Evolutionary conservation across 139 green algal genomes (phyloP).

Genomic region (Mesotaenium endlicherianum): DNA sequence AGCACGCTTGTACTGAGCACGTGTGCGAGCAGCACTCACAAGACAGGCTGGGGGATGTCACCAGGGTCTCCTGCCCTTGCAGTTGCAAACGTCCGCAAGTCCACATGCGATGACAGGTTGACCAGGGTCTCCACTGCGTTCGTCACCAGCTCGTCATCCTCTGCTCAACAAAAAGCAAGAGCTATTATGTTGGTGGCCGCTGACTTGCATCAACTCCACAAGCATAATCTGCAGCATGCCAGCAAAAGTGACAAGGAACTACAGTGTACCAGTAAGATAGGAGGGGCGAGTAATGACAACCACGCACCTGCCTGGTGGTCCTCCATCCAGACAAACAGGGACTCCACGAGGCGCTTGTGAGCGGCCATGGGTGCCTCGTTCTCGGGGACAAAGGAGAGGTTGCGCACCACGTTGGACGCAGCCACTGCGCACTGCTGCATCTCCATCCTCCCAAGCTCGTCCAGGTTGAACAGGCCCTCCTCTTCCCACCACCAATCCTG

Average conservation of each 20-base stretch:
- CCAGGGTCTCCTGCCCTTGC: too few species aligned
- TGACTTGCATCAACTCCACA: too few species aligned
- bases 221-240: too few species aligned
- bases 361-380: slow-evolving; percentile 14
- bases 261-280: not conserved
- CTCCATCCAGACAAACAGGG: slow-evolving; percentile 2
- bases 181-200: too few species aligned
- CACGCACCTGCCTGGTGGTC: not conserved
- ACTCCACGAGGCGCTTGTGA: not conserved
- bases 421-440: slow-evolving; percentile 13
- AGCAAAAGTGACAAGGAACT: too few species aligned
- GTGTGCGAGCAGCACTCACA: too few species aligned
- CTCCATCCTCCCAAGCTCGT: slow-evolving; percentile 18
- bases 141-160: slow-evolving; percentile 44
- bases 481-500: slow-evolving; percentile 47
- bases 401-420: slow-evolving; percentile 31
- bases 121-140: slow-evolving; percentile 37
- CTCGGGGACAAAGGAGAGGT: slow-evolving; percentile 40
- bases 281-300: not conserved
- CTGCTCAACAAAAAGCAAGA: not conserved
- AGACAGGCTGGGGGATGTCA: too few species aligned
- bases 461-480: slow-evolving; percentile 43
- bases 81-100: too few species aligned
- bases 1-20: too few species aligned
- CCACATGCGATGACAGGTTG: slow-evolving; percentile 5